phyloP scores from a whole-genome alignment of 768 basidiomycete species.

The Phallus indusiatus region DNA sequence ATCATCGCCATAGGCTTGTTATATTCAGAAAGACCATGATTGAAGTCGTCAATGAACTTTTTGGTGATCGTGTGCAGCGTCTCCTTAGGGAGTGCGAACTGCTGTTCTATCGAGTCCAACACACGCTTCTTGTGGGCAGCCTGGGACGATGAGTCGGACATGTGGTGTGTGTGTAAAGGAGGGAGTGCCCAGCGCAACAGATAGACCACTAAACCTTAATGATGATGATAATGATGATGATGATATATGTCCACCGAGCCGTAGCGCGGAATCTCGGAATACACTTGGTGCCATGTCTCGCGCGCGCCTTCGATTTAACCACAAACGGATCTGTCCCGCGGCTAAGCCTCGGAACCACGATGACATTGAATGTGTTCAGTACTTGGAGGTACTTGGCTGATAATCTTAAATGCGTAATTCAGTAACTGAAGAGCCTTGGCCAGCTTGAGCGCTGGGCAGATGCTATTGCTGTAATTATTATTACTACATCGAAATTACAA shows the following conservation, averaged over 20 bases:
- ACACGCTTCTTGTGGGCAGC: conserved; percentile 18
- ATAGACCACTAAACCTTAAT: not conserved
- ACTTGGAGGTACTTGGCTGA: too few relatives aligned
- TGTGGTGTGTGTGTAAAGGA: not conserved
- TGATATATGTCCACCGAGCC: too few relatives aligned
- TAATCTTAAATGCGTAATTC: too few relatives aligned
- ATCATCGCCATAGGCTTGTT: conserved; percentile 90
- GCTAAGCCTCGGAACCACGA: not conserved
- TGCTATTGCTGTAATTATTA: too few relatives aligned
- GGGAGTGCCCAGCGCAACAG: not conserved
- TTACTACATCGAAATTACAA: too few relatives aligned
- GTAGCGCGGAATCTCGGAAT: not conserved
- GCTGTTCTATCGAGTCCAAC: conserved; percentile 57
- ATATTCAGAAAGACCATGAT: conserved; percentile 62
- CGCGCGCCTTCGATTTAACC: not conserved
- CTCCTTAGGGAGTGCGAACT: conserved; percentile 59
- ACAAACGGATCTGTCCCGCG: not conserved
- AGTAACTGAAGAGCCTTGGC: too few relatives aligned
- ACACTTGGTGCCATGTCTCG: not conserved
- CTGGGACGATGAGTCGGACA: not conserved
- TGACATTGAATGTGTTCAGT: too few relatives aligned
- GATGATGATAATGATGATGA: too few relatives aligned
- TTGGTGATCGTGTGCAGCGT: conserved; percentile 60
- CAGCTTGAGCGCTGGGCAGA: too few relatives aligned
- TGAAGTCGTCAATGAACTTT: conserved; percentile 75